These are phyloP conservation scores for Gypsophila paniculata DNA, from an alignment of 179 eudicot species.

Conservation along the genomic window DNA sequence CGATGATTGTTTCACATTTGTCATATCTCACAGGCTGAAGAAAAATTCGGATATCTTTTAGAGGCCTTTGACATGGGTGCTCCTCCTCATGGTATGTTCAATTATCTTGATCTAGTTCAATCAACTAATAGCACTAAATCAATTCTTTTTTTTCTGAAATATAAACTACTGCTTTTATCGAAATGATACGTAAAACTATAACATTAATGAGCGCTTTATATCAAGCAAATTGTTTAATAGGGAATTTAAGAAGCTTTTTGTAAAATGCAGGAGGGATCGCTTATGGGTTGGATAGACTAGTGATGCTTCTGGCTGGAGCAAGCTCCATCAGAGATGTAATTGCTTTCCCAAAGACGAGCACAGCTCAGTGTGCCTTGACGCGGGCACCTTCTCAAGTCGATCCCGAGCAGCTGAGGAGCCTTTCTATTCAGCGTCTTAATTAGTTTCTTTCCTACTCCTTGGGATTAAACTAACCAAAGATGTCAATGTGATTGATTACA, in stretches of 20 bases:
- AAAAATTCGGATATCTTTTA: slow-evolving; percentile 85
- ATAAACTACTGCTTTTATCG: neutral
- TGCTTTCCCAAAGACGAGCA: slow-evolving; percentile 86
- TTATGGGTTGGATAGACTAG: slow-evolving; percentile 82
- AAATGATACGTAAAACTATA: neutral
- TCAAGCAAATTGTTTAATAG: neutral
- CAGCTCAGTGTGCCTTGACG: slow-evolving; percentile 93
- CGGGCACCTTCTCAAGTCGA: slow-evolving; percentile 80
- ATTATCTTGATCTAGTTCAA: neutral
- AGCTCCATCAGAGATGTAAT: slow-evolving; percentile 85
- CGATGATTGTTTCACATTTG: slow-evolving; percentile 1
- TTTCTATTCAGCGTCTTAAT: slow-evolving; percentile 27
- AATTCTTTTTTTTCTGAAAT: neutral
- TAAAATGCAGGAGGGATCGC: slow-evolving; percentile 83
- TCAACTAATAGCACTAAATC: too few species aligned
- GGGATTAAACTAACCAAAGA: neutral
- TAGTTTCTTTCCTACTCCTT: neutral
- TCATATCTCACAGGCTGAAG: slow-evolving; percentile 70
- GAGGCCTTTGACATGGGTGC: slow-evolving; percentile 99
- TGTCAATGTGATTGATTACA: neutral
- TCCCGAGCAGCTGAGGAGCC: slow-evolving; percentile 68
- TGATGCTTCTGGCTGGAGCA: slow-evolving; percentile 81
- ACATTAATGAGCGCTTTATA: neutral
- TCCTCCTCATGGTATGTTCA: slow-evolving; percentile 81
- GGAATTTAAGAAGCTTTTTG: neutral